Percentiles rank a stretch among this genome's conserved stretches.
These are phyloP conservation scores for Lactifluus volemus DNA, from an alignment of 768 basidiomycete genomes.

Conservation along the genomic window DNA sequence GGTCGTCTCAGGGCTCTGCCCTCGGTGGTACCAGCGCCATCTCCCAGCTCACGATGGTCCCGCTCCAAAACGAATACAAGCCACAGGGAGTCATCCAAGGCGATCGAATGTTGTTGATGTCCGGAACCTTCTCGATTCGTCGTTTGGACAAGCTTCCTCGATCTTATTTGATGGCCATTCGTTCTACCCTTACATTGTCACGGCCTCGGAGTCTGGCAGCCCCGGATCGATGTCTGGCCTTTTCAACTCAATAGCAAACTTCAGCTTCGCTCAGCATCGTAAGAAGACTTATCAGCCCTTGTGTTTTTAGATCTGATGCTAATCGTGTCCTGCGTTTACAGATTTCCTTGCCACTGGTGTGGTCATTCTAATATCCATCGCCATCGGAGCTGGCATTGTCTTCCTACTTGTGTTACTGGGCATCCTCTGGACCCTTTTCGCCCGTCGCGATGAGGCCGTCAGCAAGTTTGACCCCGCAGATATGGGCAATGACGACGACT, in stretches of 20 bases:
- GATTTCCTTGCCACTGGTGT: conserved; percentile 87
- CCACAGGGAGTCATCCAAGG: conserved; percentile 63
- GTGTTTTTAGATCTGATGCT: conserved; percentile 2
- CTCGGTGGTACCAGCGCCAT: conserved; percentile 54
- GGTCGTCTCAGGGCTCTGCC: conserved; percentile 57
- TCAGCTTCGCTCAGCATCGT: conserved; percentile 69
- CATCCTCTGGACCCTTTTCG: conserved; percentile 84
- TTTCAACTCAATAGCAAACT: conserved; percentile 73
- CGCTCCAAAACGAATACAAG: conserved; percentile 67
- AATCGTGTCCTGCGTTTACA: conserved; percentile 25
- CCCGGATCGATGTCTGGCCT: conserved; percentile 66
- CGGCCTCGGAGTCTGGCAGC: conserved; percentile 54
- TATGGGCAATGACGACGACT: conserved; percentile 63
- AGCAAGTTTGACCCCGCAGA: conserved; percentile 55
- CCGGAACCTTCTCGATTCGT: conserved; percentile 63
- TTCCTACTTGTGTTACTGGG: conserved; percentile 81
- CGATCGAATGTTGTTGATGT: conserved; percentile 86
- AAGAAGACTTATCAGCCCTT: conserved; percentile 33
- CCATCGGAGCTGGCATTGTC: conserved; percentile 89
- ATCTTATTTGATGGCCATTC: conserved; percentile 80
- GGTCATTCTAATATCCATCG: conserved; percentile 95
- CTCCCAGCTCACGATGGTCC: conserved; percentile 85
- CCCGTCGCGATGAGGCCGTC: conserved; percentile 66
- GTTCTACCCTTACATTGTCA: conserved; percentile 75
- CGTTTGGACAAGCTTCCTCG: conserved; percentile 72